A percentile compares a stretch with the other conserved stretches of the same genome.
Evolutionary conservation across 2,329 filamentous ascomycete species (phyloP).

Genomic region (Tetracladium maxilliforme): DNA sequence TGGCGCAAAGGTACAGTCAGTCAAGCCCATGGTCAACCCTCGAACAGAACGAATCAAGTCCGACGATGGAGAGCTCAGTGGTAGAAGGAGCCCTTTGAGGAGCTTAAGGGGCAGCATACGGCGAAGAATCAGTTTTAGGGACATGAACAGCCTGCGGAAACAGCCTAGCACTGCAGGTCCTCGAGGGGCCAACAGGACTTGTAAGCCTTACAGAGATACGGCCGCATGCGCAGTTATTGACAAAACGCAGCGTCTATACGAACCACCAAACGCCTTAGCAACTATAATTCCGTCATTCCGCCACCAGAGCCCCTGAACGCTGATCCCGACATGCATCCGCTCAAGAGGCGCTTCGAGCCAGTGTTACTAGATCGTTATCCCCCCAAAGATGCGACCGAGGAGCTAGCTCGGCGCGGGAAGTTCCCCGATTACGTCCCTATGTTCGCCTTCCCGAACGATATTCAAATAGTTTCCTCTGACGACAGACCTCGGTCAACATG

Average conservation of each 20-base stretch:
- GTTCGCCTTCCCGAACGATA: conserved; percentile 98
- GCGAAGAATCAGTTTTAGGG: conserved; percentile 80
- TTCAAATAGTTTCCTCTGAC: conserved; percentile 90
- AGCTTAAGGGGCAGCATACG: conserved; percentile 70
- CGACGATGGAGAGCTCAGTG: conserved; percentile 41
- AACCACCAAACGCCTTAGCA: conserved; percentile 79
- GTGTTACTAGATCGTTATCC: conserved; percentile 93
- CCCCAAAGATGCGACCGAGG: conserved; percentile 66
- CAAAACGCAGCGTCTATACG: conserved; percentile 46
- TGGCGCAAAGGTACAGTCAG: conserved; percentile 58
- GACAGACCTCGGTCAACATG: conserved; percentile 90
- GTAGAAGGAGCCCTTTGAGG: conserved; percentile 26
- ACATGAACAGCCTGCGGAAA: conserved; percentile 90
- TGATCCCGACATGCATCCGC: conserved; percentile 86
- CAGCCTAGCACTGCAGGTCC: conserved; percentile 62
- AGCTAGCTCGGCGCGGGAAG: conserved; percentile 62
- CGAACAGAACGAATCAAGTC: conserved; percentile 69
- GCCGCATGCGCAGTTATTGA: too few relatives aligned
- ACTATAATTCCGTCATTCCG: conserved; percentile 97
- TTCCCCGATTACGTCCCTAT: conserved; percentile 98
- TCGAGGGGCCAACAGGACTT: conserved; percentile 61
- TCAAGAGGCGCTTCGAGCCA: conserved; percentile 88
- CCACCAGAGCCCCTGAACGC: conserved; percentile 79
- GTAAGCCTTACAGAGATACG: too few relatives aligned
- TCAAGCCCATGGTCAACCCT: conserved; percentile 61